Percentiles rank a stretch among this genome's conserved stretches.
These are phyloP conservation scores for Chenopodium quinoa DNA, from an alignment of 148 eudicot genomes.

Conservation along the genomic window DNA sequence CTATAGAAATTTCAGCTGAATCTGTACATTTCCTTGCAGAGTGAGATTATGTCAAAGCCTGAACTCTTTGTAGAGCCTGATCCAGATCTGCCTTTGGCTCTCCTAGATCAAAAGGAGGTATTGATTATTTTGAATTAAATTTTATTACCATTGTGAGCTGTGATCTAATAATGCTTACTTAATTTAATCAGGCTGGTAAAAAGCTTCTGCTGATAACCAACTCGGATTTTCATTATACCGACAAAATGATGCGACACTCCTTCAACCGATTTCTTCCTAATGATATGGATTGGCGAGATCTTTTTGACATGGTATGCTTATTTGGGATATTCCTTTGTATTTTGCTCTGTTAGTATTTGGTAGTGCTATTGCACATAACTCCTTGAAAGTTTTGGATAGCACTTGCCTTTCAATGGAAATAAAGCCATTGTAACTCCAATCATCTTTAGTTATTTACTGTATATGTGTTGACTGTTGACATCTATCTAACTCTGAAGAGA, in stretches of 20 bases:
- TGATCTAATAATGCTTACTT: conserved; percentile 17
- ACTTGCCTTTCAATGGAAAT: not conserved
- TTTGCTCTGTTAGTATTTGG: not conserved
- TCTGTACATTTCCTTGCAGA: conserved; percentile 42
- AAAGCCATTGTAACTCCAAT: not conserved
- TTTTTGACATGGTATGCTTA: conserved; percentile 83
- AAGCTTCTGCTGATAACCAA: conserved; percentile 89
- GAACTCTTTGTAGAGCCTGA: conserved; percentile 96
- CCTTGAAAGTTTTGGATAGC: not conserved
- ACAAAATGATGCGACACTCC: conserved; percentile 96
- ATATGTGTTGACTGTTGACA: not conserved
- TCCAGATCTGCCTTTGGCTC: conserved; percentile 92
- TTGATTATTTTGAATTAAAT: not conserved
- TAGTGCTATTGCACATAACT: not conserved
- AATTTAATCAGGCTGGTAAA: conserved; percentile 74
- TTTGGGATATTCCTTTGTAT: not conserved
- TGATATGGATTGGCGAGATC: conserved; percentile 91
- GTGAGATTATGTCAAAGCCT: conserved; percentile 98
- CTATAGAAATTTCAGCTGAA: conserved; percentile 15
- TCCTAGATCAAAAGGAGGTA: conserved; percentile 97
- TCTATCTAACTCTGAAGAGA: not conserved
- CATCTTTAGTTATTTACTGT: not conserved
- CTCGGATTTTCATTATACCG: conserved; percentile 84
- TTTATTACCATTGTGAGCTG: not conserved
- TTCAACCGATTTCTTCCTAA: conserved; percentile 94